Evolutionary conservation across 1,284 basidiomycete species (phyloP).

Genomic region (Ustilago xerochloae): DNA sequence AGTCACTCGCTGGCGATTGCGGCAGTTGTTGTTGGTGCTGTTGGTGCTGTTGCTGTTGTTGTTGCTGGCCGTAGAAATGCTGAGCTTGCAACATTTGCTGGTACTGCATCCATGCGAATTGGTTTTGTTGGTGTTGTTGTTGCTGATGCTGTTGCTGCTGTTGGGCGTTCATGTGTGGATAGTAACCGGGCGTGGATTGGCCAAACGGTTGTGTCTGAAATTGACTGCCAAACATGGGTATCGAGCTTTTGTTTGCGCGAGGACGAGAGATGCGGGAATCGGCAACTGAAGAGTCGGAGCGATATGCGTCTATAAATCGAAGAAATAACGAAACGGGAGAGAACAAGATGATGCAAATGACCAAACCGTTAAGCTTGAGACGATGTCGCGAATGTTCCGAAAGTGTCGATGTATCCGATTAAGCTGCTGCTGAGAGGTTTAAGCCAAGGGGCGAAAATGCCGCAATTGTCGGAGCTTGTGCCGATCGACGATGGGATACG

Average conservation of each 20-base stretch:
- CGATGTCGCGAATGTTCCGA: not conserved
- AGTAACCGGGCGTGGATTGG: slow-evolving; percentile 54
- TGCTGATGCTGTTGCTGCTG: slow-evolving; percentile 44
- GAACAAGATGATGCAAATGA: not conserved
- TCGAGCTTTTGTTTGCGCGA: not conserved
- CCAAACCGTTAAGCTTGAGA: not conserved
- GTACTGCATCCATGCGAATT: slow-evolving; percentile 59
- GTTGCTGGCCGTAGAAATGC: slow-evolving; percentile 45
- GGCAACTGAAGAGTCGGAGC: too few species aligned
- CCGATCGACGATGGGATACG: not conserved
- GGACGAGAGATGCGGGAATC: too few species aligned
- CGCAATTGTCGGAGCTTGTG: not conserved
- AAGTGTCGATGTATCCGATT: not conserved
- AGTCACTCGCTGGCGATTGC: slow-evolving; percentile 22
- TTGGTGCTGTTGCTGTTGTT: slow-evolving; percentile 27
- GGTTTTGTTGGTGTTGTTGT: slow-evolving; percentile 46
- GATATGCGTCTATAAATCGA: not conserved
- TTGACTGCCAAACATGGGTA: slow-evolving; percentile 48
- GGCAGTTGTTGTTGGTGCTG: slow-evolving; percentile 1
- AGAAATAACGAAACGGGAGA: not conserved
- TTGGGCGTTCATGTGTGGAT: slow-evolving; percentile 39
- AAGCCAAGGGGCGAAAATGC: not conserved
- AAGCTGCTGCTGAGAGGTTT: not conserved
- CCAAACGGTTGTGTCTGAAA: slow-evolving; percentile 54
- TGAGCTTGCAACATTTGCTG: slow-evolving; percentile 61